A percentile compares a stretch with the other conserved stretches of the same genome.
Conservation (phyloP, 164 flowering plant genomes). For the Cinnamomum micranthum region DNA sequence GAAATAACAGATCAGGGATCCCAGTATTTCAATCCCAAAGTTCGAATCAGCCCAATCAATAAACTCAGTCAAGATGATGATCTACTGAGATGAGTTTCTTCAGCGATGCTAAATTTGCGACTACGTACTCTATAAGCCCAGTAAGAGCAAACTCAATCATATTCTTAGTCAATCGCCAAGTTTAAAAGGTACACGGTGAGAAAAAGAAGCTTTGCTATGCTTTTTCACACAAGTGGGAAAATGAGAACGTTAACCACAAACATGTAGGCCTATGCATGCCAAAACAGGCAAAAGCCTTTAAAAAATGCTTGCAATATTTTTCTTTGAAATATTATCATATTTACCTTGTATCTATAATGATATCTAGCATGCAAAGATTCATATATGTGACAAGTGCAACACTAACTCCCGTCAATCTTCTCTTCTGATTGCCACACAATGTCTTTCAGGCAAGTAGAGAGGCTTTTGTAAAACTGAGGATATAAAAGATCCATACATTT, state of each 20-base stretch:
- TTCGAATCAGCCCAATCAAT: not conserved
- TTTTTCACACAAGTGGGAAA: too few species aligned
- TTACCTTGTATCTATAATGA: not conserved
- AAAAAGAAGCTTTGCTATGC: too few species aligned
- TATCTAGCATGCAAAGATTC: not conserved
- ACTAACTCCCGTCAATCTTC: not conserved
- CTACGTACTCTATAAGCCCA: not conserved
- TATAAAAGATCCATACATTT: not conserved
- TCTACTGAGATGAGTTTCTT: not conserved
- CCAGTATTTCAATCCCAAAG: not conserved
- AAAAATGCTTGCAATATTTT: not conserved
- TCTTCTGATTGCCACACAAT: slow-evolving; percentile 51
- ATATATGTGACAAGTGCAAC: not conserved
- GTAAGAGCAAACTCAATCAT: not conserved
- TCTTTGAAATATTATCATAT: not conserved
- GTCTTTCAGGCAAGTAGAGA: slow-evolving; percentile 56
- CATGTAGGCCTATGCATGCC: not conserved
- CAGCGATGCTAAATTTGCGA: not conserved
- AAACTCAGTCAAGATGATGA: not conserved
- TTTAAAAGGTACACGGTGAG: not conserved
- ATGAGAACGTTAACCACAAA: too few species aligned
- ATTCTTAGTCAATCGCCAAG: not conserved
- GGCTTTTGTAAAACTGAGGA: slow-evolving; percentile 59
- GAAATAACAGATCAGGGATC: too few species aligned
- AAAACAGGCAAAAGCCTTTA: not conserved